phyloP scores from a whole-genome alignment of 75 land plant genomes.

The Sequoia sempervirens region DNA sequence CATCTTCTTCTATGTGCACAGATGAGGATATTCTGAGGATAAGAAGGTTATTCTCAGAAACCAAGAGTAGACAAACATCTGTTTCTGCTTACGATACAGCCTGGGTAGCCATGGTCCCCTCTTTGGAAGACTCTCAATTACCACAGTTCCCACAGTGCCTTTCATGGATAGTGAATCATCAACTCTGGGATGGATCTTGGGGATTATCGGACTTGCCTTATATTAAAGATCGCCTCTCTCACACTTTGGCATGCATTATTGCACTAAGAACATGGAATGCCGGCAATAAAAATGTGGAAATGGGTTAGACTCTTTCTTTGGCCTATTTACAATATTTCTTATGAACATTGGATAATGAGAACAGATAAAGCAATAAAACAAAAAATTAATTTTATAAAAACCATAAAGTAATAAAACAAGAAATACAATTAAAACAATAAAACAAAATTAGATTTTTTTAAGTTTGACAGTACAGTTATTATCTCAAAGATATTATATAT shows the following conservation, averaged over 20 bases:
- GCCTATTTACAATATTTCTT: not conserved
- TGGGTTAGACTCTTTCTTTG: slow-evolving; percentile 26
- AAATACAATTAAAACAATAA: no score
- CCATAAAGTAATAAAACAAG: no score
- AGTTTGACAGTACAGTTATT: no score
- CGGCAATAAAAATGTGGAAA: slow-evolving; percentile 43
- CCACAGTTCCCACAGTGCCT: slow-evolving; percentile 67
- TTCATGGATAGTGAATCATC: slow-evolving; percentile 68
- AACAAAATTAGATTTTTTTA: no score
- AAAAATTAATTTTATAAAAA: no score
- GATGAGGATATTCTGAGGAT: not conserved
- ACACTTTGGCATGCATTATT: slow-evolving; percentile 63
- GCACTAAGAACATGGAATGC: slow-evolving; percentile 64
- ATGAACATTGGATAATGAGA: not conserved
- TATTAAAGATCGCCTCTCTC: slow-evolving; percentile 39
- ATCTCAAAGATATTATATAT: no score
- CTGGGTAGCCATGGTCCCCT: slow-evolving; percentile 80
- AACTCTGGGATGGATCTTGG: slow-evolving; percentile 74
- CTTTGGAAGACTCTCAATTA: slow-evolving; percentile 21
- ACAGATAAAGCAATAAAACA: no score
- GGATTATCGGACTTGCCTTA: slow-evolving; percentile 28
- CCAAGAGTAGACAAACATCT: slow-evolving; percentile 13
- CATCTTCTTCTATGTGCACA: not conserved
- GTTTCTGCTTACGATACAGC: slow-evolving; percentile 82
- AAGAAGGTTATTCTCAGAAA: slow-evolving; percentile 3